Percentiles rank a stretch among this genome's conserved stretches.
Evolutionary conservation across 768 basidiomycete species (phyloP).

Genomic region (Agrocybe pediades): DNA sequence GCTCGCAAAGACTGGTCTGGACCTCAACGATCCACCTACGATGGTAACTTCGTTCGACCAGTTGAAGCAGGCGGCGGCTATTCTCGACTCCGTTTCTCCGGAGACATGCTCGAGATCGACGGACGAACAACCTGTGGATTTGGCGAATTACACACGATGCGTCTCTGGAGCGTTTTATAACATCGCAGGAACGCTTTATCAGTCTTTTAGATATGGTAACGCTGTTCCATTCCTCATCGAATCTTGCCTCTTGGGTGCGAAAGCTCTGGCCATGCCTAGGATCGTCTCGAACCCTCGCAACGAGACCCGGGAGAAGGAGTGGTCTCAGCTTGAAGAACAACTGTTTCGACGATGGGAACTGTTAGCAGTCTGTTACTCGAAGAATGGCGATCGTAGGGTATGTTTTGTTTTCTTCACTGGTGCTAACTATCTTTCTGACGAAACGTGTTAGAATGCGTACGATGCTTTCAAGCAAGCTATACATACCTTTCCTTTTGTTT

Average conservation of each 20-base stretch:
- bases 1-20: conserved; percentile 21
- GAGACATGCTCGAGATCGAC: conserved; percentile 10
- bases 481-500: conserved; percentile 52
- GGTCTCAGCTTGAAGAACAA: conserved; percentile 64
- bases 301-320: conserved; percentile 38
- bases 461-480: conserved; percentile 56
- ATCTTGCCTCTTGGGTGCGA: conserved; percentile 56
- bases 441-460: conserved; percentile 54
- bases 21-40: conserved; percentile 21
- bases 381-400: conserved; percentile 78
- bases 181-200: conserved; percentile 69
- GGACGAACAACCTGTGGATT: conserved; percentile 23
- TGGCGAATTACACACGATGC: conserved; percentile 65
- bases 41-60: conserved; percentile 48
- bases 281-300: conserved; percentile 12
- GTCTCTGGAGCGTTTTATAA: conserved; percentile 74
- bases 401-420: conserved; percentile 17
- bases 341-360: conserved; percentile 79
- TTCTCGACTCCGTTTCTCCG: conserved; percentile 28
- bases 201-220: conserved; percentile 58
- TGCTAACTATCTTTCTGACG: not conserved
- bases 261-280: conserved; percentile 39
- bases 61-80: conserved; percentile 43
- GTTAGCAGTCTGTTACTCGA: conserved; percentile 75
- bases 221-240: conserved; percentile 69